Evolutionary conservation across 139 green algal genomes (phyloP), one percentile per base, ranked within the genome.

Genomic region (Asterochloris erici): DNA sequence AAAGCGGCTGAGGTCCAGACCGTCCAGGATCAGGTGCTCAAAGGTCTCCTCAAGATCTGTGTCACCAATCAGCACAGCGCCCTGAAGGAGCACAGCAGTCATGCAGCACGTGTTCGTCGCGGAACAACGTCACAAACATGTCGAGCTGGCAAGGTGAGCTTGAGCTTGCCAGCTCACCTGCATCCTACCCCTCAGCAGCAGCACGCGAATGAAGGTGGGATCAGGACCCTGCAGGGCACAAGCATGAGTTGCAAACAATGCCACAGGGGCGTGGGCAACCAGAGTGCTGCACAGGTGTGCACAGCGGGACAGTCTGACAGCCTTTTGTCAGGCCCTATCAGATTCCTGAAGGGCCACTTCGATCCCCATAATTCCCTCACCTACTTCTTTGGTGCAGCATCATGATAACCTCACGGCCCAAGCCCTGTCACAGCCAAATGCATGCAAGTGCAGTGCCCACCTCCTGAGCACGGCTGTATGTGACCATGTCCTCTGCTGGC

Each of bases 1-100:
- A 78, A 88, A 96, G 9, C 27, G 16, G 12, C 71, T 84, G 15
- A 98, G 77, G 74, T 98, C 94, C 66, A 98, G 78, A 27, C 91
- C 82, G 38, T 97, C 93, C 77, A 97, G 38, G 11, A 98, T 98
- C 19, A 98, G 70, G 76, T 98, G 96, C 82, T 98, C 94, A 47
- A 97, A 91, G 14, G 90, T 89, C 88, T 98, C 95, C 74, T 96
- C 94, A 19, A 97, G 85, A 2, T 91, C 92, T 61, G 94, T 97
- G 0, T 96, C 89, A 2, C 95, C 95, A 14, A 98, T 92, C 47
- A 98, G 84, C 61, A 98, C 90, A 10, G 89, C 91, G 14, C 91
- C 89, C 84, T 90, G 38, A 85, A 73, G 26, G 11, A 81, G 6
- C 14, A 28, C 9, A 47, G 1, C 28, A 21, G 1, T 64, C 28